Evolutionary conservation across 768 basidiomycete genomes (phyloP), one percentile per base, ranked within the genome.

Genomic region (Leccinum aurantiacum): DNA sequence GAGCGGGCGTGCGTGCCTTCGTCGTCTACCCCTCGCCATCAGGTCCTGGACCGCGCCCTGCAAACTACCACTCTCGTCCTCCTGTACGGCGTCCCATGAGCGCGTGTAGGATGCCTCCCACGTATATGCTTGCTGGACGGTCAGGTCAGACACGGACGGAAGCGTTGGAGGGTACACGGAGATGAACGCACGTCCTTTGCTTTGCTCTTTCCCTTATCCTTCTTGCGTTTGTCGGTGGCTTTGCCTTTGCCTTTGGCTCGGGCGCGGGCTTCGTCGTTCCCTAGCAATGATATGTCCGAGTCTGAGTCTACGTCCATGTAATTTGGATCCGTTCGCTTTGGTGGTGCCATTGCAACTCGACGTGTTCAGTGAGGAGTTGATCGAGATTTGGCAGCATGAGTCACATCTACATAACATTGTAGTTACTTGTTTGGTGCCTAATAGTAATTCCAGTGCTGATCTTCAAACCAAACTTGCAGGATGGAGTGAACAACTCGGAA

Each of bases 61-160:
- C 62, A 99, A 73, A 70, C 92, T 95, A 1, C 97, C 97, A 0
- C 82, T 83, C 69, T 95, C 96, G 72, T 98, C 97, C 73, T 98
- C 96, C 71, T 95, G 92, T 0, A 98, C 94, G 1, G 90, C 91
- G 67, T 98, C 97, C 97, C 97, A 99, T 51, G 93, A 91, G 41
- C 95, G 88, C 35, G 90, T 87, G 71, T 95, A 98, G 3, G 90
- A 89, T 1, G 93, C 96, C 71, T 98, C 96, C 96, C 96, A 99
- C 31, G 94, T 91, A 65, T 96, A 95, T 4, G 87, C 83, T 84
- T 89, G 86, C 88, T 90, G 69, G 33, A 59, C 31, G 53, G 53
- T 60, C 46, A 38, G 52, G 58, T 58, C 41, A 63, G 61, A 53
- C 3, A 59, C 33, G 63, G 60, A 54, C 6, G 48, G 31, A 29